These are phyloP conservation scores for Torulaspora franciscae DNA, from an alignment of 805 yeast species.

Conservation along the genomic window DNA sequence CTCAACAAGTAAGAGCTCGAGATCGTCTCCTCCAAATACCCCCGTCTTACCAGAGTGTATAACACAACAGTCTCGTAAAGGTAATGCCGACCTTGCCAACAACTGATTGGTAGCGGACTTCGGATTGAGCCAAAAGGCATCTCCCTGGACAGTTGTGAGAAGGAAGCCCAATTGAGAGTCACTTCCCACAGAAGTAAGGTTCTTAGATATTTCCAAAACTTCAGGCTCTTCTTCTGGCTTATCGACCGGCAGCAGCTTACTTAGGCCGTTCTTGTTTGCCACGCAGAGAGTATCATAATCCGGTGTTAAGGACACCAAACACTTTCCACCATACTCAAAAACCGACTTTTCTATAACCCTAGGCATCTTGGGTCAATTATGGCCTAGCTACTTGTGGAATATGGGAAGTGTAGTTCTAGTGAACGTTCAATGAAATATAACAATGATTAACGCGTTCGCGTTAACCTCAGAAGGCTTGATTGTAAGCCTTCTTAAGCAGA, in stretches of 20 bases:
- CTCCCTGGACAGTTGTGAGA: constrained; percentile 28
- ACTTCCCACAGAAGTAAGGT: constrained; percentile 38
- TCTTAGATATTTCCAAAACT: constrained; percentile 48
- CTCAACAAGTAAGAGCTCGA: constrained; percentile 48
- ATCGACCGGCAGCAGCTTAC: constrained; percentile 46
- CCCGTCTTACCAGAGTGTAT: constrained; percentile 58
- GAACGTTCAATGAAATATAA: background rate
- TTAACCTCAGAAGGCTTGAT: background rate
- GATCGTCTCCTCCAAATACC: constrained; percentile 64
- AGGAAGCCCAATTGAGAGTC: constrained; percentile 18
- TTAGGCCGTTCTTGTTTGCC: constrained; percentile 51
- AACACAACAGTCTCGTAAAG: constrained; percentile 46
- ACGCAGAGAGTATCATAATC: constrained; percentile 40
- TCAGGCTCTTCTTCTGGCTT: constrained; percentile 57
- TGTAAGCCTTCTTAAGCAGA: background rate
- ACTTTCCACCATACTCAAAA: constrained; percentile 33
- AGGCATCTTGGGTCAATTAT: constrained; percentile 6
- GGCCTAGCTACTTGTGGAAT: background rate
- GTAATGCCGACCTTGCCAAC: constrained; percentile 37
- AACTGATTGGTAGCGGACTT: constrained; percentile 34
- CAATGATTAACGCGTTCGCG: constrained; percentile 1
- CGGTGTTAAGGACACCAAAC: constrained; percentile 22
- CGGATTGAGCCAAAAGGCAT: constrained; percentile 21
- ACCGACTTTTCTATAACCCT: constrained; percentile 23
- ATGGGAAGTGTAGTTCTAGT: background rate